Conservation (phyloP, 352 stramenopile species). For the Ochromonadaceae sp. region DNA sequence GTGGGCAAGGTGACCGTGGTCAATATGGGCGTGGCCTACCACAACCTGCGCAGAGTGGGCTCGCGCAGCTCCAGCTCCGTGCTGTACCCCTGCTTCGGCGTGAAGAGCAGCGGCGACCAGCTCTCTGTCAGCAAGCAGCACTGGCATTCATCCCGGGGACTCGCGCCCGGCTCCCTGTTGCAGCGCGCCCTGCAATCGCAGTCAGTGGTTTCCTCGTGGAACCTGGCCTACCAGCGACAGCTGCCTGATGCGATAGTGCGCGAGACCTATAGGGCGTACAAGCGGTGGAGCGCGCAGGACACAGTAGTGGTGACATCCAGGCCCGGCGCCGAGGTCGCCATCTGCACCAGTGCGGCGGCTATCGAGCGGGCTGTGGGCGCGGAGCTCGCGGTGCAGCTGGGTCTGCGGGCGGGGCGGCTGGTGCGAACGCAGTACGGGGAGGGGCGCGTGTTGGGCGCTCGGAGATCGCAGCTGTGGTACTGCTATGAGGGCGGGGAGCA, state of each 20-base stretch:
- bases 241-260: neutral
- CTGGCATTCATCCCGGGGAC: slow-evolving; percentile 57
- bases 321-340: slow-evolving; percentile 20
- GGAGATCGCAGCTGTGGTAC: slow-evolving; percentile 27
- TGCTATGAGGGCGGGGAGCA: slow-evolving; percentile 20
- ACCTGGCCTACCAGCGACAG: neutral
- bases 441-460: slow-evolving; percentile 23
- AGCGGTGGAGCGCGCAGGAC: neutral
- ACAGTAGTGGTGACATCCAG: neutral
- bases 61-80: slow-evolving; percentile 49
- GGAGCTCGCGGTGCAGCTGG: neutral
- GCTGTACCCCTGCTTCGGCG: slow-evolving; percentile 74
- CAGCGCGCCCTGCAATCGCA: slow-evolving; percentile 48
- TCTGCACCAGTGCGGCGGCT: slow-evolving; percentile 19
- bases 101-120: slow-evolving; percentile 67
- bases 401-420: slow-evolving; percentile 18
- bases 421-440: slow-evolving; percentile 28
- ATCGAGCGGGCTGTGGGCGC: slow-evolving; percentile 17
- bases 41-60: slow-evolving; percentile 22
- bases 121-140: slow-evolving; percentile 61
- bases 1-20: slow-evolving; percentile 23
- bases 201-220: neutral
- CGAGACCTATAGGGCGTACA: neutral
- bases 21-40: slow-evolving; percentile 38
- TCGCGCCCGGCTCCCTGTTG: slow-evolving; percentile 47